Base-by-base conservation (phyloP, 2,329 filamentous ascomycete species). In the Pestalotiopsis sp. region DNA sequence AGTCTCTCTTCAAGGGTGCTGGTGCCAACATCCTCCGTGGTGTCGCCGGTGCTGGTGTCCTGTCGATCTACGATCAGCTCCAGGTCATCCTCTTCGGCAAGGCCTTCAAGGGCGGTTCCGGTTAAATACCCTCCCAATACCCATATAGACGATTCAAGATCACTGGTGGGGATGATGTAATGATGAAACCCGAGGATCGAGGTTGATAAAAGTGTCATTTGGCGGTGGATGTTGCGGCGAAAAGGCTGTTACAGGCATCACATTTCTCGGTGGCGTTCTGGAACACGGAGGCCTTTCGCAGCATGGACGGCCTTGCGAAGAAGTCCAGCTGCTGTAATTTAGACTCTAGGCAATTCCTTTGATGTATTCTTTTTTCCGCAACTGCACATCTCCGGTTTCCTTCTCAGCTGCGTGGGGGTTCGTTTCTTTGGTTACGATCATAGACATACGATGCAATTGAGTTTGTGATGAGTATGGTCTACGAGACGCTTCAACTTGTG, bases 21-120 rank as follows among this genome's bases (percentile, higher is more conserved):
- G 96, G 96, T 94, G 96, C 96, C 91, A 99, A 99, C 94, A 99
- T 99, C 83, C 96, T 99, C 88, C 96, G 96, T 97, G 97, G 96
- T 98, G 96, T 99, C 83, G 96, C 96, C 83, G 97, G 96, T 94
- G 96, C 96, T 89, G 96, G 96, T 99, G 96, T 99, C 84, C 91
- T 99, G 84, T 99, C 96, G 86, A 98, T 99, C 94, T 99, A 99
- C 89, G 96, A 99, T 86, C 95, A 98, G 91, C 93, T 93, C 85
- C 96, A 99, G 93, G 91, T 99, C 84, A 87, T 99, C 85, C 87
- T 99, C 86, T 99, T 99, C 93, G 96, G 96, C 86, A 98, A 99
- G 95, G 93, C 94, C 90, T 99, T 95, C 95, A 97, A 97, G 81
- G 84, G 85, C 74, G 84, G 83, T 77, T 85, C 83, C 77, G 83